Evolutionary conservation across 2,329 filamentous ascomycete genomes (phyloP), one percentile per base, ranked within the genome.

Genomic region (Cercospora berteroae): DNA sequence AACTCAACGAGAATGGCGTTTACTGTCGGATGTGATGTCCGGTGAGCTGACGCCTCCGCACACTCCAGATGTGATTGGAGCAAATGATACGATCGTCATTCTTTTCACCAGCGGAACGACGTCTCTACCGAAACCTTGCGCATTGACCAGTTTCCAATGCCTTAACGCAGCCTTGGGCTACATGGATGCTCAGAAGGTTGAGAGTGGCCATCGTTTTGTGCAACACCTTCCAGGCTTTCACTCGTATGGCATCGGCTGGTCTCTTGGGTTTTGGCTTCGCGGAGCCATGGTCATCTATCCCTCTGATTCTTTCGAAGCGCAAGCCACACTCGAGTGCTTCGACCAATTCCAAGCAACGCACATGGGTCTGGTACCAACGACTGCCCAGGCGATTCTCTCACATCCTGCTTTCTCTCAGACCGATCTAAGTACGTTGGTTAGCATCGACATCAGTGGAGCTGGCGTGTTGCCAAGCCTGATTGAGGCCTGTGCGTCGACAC

Each of bases 71-170:
- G 70, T 73, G 4, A 67, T 75, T 16, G 68, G 71, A 48, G 69
- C 74, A n/a, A 60, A 72, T 33, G 74, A 77, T 59, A 76, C 72
- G 6, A 78, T 79, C 5, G 75, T 83, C 50, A 79, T 84, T 58
- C 75, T 84, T 33, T 84, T 84, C 73, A 84, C 82, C 20, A 84
- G 82, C 69, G 83, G 83, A 20, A 85, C 82, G n/a, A 84, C 82
- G 0, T 81, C 81, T 5, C 72, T 79, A 0, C 81, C 83, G 5
- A 85, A 85, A 70, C 82, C 79, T 58, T 83, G 82, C 65, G 76
- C 77, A 13, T 79, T 83, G 67, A 81, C 80, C 5, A 77, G 74
- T 67, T 73, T 72, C 27, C 72, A 74, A 68, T 77, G 79, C 69
- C 69, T 74, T 31, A 83, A 81, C 65, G 74, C 80, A 7, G 79